phyloP scores from a whole-genome alignment of 352 stramenopile genomes.

The Pseudoperonospora humuli region DNA sequence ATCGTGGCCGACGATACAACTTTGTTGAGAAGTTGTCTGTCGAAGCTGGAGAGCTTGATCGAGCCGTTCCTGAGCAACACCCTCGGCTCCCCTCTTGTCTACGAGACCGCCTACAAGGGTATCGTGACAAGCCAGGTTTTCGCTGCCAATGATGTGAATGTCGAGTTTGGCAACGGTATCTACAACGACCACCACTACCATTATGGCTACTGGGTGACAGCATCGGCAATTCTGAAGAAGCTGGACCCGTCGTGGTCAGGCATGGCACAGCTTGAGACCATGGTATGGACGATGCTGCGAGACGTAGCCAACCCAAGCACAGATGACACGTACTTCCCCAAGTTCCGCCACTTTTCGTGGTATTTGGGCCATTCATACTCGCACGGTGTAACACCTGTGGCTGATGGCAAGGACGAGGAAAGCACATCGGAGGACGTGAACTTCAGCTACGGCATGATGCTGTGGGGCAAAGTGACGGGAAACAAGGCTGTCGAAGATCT shows the following conservation, averaged over 20 bases:
- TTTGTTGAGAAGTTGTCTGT: slow-evolving; percentile 40
- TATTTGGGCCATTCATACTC: slow-evolving; percentile 71
- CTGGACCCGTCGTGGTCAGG: slow-evolving; percentile 50
- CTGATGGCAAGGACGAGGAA: slow-evolving; percentile 71
- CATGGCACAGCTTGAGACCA: slow-evolving; percentile 50
- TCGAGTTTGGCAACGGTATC: slow-evolving; percentile 71
- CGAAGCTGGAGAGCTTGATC: slow-evolving; percentile 50
- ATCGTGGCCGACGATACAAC: slow-evolving; percentile 45
- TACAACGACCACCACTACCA: slow-evolving; percentile 86
- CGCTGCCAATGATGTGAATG: slow-evolving; percentile 41
- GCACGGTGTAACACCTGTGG: slow-evolving; percentile 55
- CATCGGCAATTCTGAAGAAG: slow-evolving; percentile 58
- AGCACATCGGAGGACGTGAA: slow-evolving; percentile 75
- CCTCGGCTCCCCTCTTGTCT: slow-evolving; percentile 47
- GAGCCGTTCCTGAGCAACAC: slow-evolving; percentile 57
- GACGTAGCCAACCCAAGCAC: slow-evolving; percentile 65
- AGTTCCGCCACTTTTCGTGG: slow-evolving; percentile 74
- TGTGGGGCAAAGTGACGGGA: slow-evolving; percentile 56
- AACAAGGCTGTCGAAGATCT: slow-evolving; percentile 59
- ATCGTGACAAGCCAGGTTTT: slow-evolving; percentile 49
- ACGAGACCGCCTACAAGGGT: slow-evolving; percentile 67
- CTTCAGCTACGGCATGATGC: slow-evolving; percentile 74
- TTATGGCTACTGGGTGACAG: slow-evolving; percentile 75
- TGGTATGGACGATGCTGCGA: slow-evolving; percentile 60
- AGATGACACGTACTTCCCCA: slow-evolving; percentile 53